Evolutionary conservation across 805 yeast species (phyloP).

Genomic region (Ascoidea rubescens): DNA sequence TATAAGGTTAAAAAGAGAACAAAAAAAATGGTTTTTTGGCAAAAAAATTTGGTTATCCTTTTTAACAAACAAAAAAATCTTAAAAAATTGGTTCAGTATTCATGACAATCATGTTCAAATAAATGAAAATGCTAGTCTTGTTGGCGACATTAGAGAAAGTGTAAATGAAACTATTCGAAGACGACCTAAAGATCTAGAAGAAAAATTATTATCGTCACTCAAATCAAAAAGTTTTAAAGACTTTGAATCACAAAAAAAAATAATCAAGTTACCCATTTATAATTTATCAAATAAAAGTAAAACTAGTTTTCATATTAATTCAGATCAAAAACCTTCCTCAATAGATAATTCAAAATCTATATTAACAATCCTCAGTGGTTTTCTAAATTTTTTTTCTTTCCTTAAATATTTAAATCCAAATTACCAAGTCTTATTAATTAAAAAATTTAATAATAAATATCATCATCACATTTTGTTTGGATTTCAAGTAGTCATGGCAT

Average conservation of each 20-base stretch:
- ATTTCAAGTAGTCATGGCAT: constrained; percentile 28
- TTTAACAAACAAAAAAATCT: constrained; percentile 19
- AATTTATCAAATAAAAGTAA: background rate
- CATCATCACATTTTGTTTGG: constrained; percentile 30
- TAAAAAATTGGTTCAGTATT: constrained; percentile 24
- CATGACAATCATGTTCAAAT: constrained; percentile 10
- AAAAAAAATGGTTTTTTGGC: constrained; percentile 23
- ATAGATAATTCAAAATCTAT: background rate
- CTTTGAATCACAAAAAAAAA: background rate
- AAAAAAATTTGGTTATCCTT: constrained; percentile 29
- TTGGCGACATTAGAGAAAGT: constrained; percentile 14
- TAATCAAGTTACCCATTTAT: background rate
- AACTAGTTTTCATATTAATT: background rate
- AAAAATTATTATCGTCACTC: background rate
- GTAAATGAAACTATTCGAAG: background rate
- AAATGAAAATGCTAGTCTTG: constrained; percentile 23
- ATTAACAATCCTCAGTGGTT: too few species aligned
- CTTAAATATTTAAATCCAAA: background rate
- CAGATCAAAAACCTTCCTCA: background rate
- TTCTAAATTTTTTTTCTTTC: background rate
- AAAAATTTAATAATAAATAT: constrained; percentile 8
- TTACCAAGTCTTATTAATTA: background rate
- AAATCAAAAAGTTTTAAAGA: background rate
- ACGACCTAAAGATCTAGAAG: background rate
- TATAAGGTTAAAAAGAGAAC: constrained; percentile 19